Evolutionary conservation across 2,329 filamentous ascomycete genomes (phyloP).

Genomic region (Neopestalotiopsis rosae): DNA sequence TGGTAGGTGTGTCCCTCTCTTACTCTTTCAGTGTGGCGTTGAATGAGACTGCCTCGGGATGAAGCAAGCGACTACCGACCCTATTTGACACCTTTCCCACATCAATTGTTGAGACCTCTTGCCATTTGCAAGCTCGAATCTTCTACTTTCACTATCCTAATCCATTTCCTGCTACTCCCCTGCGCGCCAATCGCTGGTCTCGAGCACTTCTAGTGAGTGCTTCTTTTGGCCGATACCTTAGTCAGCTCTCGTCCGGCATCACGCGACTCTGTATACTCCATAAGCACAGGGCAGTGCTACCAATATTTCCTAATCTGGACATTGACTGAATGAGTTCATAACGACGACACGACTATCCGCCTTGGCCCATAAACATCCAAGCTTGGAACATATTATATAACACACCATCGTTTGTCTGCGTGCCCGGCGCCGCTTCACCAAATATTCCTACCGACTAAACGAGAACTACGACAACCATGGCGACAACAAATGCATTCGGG

Average conservation of each 20-base stretch:
- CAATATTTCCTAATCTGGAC: neutral
- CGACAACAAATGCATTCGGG: conserved; percentile 46
- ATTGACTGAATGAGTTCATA: neutral
- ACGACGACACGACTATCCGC: neutral
- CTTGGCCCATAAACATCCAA: neutral
- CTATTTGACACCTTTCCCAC: conserved; percentile 8
- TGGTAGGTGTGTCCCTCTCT: neutral
- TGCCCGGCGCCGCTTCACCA: neutral
- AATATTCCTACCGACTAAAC: neutral
- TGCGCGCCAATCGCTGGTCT: neutral
- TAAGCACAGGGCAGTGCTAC: neutral
- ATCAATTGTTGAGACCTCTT: conserved; percentile 6
- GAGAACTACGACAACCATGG: conserved; percentile 38
- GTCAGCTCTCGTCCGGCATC: neutral
- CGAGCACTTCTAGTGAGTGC: neutral
- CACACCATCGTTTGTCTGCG: neutral
- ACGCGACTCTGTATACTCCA: neutral
- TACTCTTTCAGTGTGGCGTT: neutral
- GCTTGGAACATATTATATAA: neutral
- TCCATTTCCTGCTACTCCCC: neutral
- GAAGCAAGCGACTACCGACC: neutral
- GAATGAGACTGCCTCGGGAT: neutral
- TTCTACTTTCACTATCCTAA: conserved; percentile 6
- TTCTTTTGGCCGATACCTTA: neutral
- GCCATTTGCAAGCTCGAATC: neutral